phyloP scores from a whole-genome alignment of 2,329 filamentous ascomycete genomes.

The Diaporthe sp. region DNA sequence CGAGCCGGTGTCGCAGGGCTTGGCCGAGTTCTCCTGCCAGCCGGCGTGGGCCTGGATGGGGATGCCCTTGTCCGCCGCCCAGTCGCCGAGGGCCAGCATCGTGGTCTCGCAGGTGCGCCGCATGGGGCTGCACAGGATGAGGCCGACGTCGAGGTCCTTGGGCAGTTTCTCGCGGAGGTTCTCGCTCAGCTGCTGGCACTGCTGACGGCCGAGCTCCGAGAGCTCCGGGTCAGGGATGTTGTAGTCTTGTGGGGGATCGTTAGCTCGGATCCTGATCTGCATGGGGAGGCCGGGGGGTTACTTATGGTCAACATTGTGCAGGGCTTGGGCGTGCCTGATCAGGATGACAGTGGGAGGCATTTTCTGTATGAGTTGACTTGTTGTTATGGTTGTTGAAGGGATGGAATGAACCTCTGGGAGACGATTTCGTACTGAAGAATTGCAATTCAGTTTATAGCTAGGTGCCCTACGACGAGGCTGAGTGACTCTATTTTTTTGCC shows the following conservation, averaged over 20 bases:
- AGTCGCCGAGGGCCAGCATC: constrained; percentile 64
- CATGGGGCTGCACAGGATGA: constrained; percentile 75
- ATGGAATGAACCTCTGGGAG: neutral
- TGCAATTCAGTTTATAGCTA: neutral
- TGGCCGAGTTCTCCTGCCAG: constrained; percentile 73
- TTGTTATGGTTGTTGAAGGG: neutral
- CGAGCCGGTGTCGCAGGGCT: constrained; percentile 74
- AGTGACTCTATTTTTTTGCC: neutral
- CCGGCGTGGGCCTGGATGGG: constrained; percentile 68
- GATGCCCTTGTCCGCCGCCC: constrained; percentile 67
- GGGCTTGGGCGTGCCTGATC: constrained; percentile 86
- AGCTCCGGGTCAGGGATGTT: constrained; percentile 63
- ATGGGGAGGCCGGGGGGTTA: constrained; percentile 41
- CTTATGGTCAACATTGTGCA: constrained; percentile 68
- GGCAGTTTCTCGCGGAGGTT: constrained; percentile 57
- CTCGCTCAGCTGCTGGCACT: constrained; percentile 60
- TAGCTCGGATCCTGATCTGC: constrained; percentile 40
- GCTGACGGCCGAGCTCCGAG: constrained; percentile 61
- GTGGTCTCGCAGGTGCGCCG: constrained; percentile 75
- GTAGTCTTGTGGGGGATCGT: constrained; percentile 57
- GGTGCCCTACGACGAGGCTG: neutral
- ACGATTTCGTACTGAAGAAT: neutral
- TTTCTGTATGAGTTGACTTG: constrained; percentile 53
- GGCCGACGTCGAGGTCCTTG: constrained; percentile 59
- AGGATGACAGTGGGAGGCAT: constrained; percentile 78